Conservation (phyloP, 176 grass and related monocot genomes). For the Pontederia paniculata region DNA sequence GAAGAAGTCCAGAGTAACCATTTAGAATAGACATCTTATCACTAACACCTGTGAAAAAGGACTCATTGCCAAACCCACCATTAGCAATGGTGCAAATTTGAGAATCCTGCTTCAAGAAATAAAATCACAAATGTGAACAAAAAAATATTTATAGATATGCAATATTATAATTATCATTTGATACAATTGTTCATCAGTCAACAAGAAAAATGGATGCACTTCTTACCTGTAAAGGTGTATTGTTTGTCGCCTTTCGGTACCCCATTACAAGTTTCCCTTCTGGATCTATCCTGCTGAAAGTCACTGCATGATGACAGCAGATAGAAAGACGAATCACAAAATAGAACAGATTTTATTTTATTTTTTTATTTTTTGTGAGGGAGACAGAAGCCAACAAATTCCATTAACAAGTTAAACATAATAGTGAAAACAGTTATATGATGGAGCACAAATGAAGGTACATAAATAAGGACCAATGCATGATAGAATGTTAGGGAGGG, state of each 20-base stretch:
- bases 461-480: no score
- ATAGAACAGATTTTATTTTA: neutral
- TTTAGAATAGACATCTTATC: slow-evolving; percentile 24
- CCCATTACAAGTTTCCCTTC: slow-evolving; percentile 94
- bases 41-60: slow-evolving; percentile 49
- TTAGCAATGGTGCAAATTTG: slow-evolving; percentile 49
- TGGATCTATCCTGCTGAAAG: slow-evolving; percentile 84
- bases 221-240: slow-evolving; percentile 47
- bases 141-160: no score
- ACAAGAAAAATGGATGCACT: neutral
- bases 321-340: neutral
- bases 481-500: no score
- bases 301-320: slow-evolving; percentile 43
- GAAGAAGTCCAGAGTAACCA: slow-evolving; percentile 31
- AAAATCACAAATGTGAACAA: neutral
- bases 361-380: no score
- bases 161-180: no score
- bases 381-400: no score
- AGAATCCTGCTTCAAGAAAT: slow-evolving; percentile 30
- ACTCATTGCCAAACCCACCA: slow-evolving; percentile 44
- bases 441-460: no score
- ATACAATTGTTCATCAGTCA: neutral
- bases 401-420: no score
- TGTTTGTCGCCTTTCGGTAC: slow-evolving; percentile 63
- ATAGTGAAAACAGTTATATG: no score